Base-by-base conservation (phyloP, 495 filamentous ascomycete species). In the Aspergillus wentii region DNA sequence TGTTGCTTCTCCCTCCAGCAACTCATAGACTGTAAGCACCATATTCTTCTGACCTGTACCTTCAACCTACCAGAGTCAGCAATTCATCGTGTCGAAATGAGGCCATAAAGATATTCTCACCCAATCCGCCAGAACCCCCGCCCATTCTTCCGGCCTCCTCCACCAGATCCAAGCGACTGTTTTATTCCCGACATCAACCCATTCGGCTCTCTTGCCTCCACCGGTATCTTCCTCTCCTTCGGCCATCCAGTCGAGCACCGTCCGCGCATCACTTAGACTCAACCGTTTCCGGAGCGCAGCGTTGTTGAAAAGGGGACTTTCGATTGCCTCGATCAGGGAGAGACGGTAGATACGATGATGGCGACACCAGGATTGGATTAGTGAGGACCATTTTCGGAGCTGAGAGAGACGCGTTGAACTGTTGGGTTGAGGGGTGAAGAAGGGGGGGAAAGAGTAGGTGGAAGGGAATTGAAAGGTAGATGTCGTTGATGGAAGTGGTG, bases 291-390 rank as follows among this genome's bases (percentile, higher is more conserved):
- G 56, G 18, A 79, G 53, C 17, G 54, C 39, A 8, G 62, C 46
- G 35, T 82, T 80, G 39, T 67, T 64, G 46, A 80, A 82, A 1
- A 87, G 62, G 0, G 79, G 78, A 0, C 63, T 64, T 17, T 75
- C 71, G 8, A 83, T 53, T 2, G 78, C 73, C 14, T 85, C 69
- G 26, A 75, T 62, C 9, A 92, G 65, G 3, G 79, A 68, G 19
- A 96, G 73, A 20, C 76, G 75, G 70, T 76, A 94, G 50, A 85
- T 55, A 27, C 73, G 78, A 62, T 91, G 76, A 57, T 83, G 72
- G 0, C 79, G 76, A 59, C 86, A 89, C 81, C 92, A 98, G 50
- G 80, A 50, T 40, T 84, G 86, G 51, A 98, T 80, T 13, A 95
- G 76, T n/a, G 76, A 54, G 27, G 83, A 80, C 92, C 92, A 98